These are phyloP conservation scores for Mycena rosella DNA, from an alignment of 768 basidiomycete species.

Conservation along the genomic window DNA sequence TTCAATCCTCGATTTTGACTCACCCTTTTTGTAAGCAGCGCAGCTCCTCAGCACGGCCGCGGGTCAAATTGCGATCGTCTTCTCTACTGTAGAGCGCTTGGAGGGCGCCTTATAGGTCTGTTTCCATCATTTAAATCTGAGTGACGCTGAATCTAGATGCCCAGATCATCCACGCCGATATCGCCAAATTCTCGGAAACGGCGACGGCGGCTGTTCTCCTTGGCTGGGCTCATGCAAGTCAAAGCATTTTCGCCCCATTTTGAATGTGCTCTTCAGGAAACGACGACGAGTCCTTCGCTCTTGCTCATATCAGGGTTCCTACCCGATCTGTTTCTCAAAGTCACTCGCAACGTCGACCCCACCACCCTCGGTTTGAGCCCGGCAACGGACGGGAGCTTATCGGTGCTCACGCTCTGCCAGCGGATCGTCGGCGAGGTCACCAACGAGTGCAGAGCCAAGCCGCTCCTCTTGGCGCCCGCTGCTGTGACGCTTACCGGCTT, in stretches of 20 bases:
- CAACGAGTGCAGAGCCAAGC: conserved; percentile 25
- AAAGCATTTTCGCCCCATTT: neutral
- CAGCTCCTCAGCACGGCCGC: no score
- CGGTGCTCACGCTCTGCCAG: conserved; percentile 27
- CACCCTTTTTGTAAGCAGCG: no score
- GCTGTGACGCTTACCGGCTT: conserved; percentile 13
- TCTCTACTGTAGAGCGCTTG: no score
- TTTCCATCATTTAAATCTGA: no score
- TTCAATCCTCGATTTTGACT: no score
- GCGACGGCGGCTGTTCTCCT: no score
- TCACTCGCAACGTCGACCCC: conserved; percentile 33
- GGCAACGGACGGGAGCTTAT: conserved; percentile 29
- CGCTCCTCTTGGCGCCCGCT: conserved; percentile 14
- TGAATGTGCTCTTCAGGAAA: conserved; percentile 5
- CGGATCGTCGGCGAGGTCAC: conserved; percentile 28
- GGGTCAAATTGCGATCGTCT: no score
- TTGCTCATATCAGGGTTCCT: conserved; percentile 31
- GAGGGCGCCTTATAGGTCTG: no score
- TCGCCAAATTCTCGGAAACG: no score
- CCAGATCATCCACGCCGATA: no score
- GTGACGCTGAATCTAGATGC: no score
- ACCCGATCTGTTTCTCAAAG: conserved; percentile 32
- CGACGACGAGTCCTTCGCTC: conserved; percentile 27
- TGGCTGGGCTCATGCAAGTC: conserved; percentile 28
- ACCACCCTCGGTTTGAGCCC: conserved; percentile 20